Evolutionary conservation across 2,329 filamentous ascomycete genomes (phyloP).

Genomic region (Whalleya microplaca): DNA sequence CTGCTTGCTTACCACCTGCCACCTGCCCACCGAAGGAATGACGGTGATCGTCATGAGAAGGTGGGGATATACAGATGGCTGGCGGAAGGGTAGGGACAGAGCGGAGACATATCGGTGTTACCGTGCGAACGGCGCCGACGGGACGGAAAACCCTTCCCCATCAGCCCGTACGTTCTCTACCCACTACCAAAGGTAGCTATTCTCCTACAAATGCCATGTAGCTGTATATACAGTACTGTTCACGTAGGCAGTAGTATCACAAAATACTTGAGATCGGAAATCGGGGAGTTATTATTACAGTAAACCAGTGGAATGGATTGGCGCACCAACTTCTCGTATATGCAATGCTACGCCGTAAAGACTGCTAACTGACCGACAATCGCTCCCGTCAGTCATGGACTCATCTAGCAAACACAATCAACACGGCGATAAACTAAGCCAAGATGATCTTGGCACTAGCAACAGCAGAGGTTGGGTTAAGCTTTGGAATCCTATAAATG

Average conservation of each 20-base stretch:
- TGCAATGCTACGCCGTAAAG: slow-evolving; percentile 31
- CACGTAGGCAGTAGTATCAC: background rate
- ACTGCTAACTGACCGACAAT: background rate
- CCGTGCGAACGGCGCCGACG: background rate
- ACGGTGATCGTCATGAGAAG: slow-evolving; percentile 18
- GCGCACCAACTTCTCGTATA: slow-evolving; percentile 31
- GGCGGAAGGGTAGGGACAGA: background rate
- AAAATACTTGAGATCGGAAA: slow-evolving; percentile 1
- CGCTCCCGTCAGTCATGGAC: background rate
- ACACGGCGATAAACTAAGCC: too few species aligned
- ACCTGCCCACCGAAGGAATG: background rate
- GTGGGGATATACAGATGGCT: slow-evolving; percentile 4
- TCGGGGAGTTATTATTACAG: background rate
- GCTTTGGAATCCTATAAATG: background rate
- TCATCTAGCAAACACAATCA: background rate
- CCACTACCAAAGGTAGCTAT: too few species aligned
- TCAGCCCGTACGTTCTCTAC: too few species aligned
- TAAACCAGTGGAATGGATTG: slow-evolving; percentile 12
- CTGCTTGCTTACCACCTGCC: too few species aligned
- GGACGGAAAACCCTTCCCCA: background rate
- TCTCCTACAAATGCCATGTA: too few species aligned
- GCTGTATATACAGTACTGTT: background rate
- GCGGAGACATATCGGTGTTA: background rate
- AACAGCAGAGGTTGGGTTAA: background rate
- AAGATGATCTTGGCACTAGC: background rate